Conservation (phyloP, 352 stramenopile genomes). For the Chrysophaeum taylorii region DNA sequence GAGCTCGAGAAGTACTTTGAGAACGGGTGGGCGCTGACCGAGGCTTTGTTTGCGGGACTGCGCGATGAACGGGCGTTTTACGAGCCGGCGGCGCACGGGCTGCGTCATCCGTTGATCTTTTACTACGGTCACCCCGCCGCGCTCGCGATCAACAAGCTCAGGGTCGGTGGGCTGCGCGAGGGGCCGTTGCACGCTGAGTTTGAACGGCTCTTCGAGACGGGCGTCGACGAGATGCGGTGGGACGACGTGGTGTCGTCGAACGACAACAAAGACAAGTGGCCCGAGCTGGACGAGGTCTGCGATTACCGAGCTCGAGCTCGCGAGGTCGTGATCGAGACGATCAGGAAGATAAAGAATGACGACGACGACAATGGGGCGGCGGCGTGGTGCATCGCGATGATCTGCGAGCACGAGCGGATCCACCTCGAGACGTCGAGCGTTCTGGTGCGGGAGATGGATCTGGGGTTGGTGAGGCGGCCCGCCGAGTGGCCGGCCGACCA, state of each 20-base stretch:
- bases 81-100: constrained; percentile 68
- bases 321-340: constrained; percentile 61
- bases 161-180: constrained; percentile 70
- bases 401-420: constrained; percentile 90
- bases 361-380: constrained; percentile 61
- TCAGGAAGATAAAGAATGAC: constrained; percentile 70
- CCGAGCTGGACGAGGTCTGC: constrained; percentile 69
- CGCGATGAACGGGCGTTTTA: constrained; percentile 76
- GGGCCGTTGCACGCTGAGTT: constrained; percentile 79
- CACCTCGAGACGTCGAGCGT: constrained; percentile 93
- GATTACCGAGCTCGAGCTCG: constrained; percentile 82
- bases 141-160: constrained; percentile 93
- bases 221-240: constrained; percentile 96
- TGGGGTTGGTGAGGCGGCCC: constrained; percentile 70
- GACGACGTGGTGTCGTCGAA: constrained; percentile 95
- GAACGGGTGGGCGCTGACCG: constrained; percentile 84
- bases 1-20: constrained; percentile 83
- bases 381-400: constrained; percentile 86
- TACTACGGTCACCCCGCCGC: constrained; percentile 92
- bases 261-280: constrained; percentile 81
- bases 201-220: constrained; percentile 89
- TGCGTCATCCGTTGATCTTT: constrained; percentile 92
- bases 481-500: constrained; percentile 70
- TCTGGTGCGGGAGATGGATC: constrained; percentile 77
- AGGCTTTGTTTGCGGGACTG: constrained; percentile 78